Evolutionary conservation across 169 alveolate genomes (phyloP), one percentile per base, ranked within the genome.

Genomic region (Theileria luwenshuni): DNA sequence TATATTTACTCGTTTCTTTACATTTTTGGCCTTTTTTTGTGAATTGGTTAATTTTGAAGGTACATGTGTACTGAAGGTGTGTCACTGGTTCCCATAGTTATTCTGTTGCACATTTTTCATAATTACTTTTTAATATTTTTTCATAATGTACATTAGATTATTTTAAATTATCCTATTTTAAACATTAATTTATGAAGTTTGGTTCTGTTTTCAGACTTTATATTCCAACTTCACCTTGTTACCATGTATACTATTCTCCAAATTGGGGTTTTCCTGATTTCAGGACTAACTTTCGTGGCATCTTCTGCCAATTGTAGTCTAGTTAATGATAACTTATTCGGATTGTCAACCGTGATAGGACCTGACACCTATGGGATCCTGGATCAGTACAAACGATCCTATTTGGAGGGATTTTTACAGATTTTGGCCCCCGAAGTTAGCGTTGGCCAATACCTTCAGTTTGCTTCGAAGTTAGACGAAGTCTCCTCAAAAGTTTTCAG

Each of bases 321-420:
- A 25, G 17, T 62, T 1, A 52, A 27, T 5, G 58, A 45, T 62
- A 45, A 33, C 8, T 67, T 49, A 43, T 28, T 67, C 38, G 79
- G 75, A n/a, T 43, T 73, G 33, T 33, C 64, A 7, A 65, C 77
- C n/a, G 65, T 76, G 27, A 64, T 79, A 10, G 87, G 87, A 15
- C 87, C 87, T 0, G 87, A 79, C 42, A 79, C 87, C 0, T 79
- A 67, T 27, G 87, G 87, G 13, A n/a, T 61, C 2, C 7, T 79
- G 30, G 27, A 59, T 17, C 56, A 62, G 38, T 79, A 79, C 41
- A 52, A 79, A 28, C 35, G 38, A 10, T 63, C 28, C 23, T 69
- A 68, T 6, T 35, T 51, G 1, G 67, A 70, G 0, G 30, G 30
- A 2, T 25, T 63, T n/a, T 1, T 8, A 19, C 2, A 21, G n/a